Evolutionary conservation across 306 rosid genomes (phyloP).

Genomic region (Prunus armeniaca): DNA sequence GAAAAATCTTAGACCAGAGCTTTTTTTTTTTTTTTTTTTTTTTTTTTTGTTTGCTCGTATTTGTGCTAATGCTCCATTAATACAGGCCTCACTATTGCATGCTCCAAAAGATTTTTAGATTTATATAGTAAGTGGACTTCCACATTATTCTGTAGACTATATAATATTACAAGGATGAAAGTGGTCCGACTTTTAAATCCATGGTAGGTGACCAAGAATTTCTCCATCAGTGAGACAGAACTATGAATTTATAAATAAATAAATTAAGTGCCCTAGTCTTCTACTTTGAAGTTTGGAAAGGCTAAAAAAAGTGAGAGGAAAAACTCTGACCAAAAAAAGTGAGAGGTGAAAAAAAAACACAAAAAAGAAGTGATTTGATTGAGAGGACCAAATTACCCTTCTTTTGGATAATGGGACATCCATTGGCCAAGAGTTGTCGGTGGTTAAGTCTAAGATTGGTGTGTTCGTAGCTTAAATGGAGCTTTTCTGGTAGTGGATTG

Average conservation of each 20-base stretch:
- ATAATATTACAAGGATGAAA: not conserved
- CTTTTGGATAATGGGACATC: too few relatives aligned
- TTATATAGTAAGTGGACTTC: not conserved
- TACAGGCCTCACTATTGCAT: not conserved
- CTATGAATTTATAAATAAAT: not conserved
- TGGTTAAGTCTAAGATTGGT: too few relatives aligned
- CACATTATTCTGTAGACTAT: not conserved
- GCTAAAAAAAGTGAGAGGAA: too few relatives aligned
- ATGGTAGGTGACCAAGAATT: not conserved
- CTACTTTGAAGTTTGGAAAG: not conserved
- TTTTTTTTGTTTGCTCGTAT: not conserved
- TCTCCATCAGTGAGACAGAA: too few relatives aligned
- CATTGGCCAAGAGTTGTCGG: too few relatives aligned
- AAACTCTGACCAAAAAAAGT: too few relatives aligned
- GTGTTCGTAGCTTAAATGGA: too few relatives aligned
- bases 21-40: accelerated
- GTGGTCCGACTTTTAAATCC: not conserved
- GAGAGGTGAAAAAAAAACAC: too few relatives aligned
- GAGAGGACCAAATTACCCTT: too few relatives aligned
- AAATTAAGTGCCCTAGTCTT: not conserved
- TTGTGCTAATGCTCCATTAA: not conserved
- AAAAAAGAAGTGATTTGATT: too few relatives aligned
- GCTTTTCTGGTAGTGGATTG: not conserved
- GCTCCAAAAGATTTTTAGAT: not conserved
- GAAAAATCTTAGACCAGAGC: not conserved